Conservation (phyloP, 2,329 filamentous ascomycete genomes). For the Xylariaceae sp. region DNA sequence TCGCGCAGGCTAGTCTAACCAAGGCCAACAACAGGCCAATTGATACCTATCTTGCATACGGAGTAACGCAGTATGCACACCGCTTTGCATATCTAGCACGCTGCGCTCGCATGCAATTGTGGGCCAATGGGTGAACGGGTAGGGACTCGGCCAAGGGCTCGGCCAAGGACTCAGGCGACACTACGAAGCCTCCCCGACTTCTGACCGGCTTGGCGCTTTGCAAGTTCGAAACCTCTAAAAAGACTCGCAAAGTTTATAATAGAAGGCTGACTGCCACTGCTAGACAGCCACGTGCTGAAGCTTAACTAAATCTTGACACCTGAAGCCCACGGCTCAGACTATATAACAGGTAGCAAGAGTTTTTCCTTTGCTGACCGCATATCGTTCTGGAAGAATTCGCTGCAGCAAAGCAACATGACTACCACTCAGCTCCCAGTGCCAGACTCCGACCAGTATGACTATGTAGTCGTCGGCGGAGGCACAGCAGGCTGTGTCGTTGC, state of each 20-base stretch:
- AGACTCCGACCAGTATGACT: constrained; percentile 74
- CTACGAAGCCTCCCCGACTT: not conserved
- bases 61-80: too few relatives aligned
- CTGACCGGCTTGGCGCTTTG: not conserved
- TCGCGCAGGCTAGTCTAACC: not conserved
- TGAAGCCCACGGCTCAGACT: constrained; percentile 6
- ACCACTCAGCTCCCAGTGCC: constrained; percentile 67
- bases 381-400: not conserved
- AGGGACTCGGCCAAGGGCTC: too few relatives aligned
- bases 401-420: constrained; percentile 44
- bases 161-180: too few relatives aligned
- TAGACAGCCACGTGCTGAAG: constrained; percentile 1
- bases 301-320: too few relatives aligned
- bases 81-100: not conserved
- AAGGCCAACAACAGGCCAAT: not conserved
- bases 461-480: constrained; percentile 82
- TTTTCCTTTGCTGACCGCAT: constrained; percentile 1
- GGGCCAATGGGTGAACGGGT: not conserved
- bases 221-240: not conserved
- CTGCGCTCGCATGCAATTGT: not conserved
- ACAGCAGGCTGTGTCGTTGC: constrained; percentile 86
- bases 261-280: constrained; percentile 8
- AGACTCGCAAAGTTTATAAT: not conserved
- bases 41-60: too few relatives aligned
- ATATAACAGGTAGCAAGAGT: constrained; percentile 2